Evolutionary conservation across 2,329 filamentous ascomycete species (phyloP).

Genomic region (Fusarium mangiferae): DNA sequence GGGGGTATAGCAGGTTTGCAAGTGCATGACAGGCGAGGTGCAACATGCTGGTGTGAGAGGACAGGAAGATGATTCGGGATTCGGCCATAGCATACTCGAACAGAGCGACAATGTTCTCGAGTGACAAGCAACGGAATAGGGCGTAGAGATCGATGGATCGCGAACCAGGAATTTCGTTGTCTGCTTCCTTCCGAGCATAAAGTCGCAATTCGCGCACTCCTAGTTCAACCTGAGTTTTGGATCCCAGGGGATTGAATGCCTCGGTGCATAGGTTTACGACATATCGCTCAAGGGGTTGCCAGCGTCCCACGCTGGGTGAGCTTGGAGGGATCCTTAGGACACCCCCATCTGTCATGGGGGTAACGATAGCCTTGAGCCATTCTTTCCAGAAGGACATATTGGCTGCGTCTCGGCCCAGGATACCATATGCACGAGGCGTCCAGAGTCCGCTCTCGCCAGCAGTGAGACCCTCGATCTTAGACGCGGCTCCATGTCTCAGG

Average conservation of each 20-base stretch:
- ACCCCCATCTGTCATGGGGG: constrained; percentile 92
- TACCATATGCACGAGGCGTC: constrained; percentile 93
- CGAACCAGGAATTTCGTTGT: constrained; percentile 92
- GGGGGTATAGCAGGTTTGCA: constrained; percentile 84
- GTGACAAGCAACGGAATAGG: constrained; percentile 87
- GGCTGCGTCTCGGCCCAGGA: constrained; percentile 84
- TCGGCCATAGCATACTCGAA: constrained; percentile 95
- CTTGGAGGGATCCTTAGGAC: constrained; percentile 85
- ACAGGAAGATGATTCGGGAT: constrained; percentile 94
- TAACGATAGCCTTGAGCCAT: constrained; percentile 92
- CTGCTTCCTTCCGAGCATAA: constrained; percentile 91
- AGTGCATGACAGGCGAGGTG: constrained; percentile 92
- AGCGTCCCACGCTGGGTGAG: constrained; percentile 90
- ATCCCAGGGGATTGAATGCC: constrained; percentile 89
- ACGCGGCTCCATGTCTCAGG: constrained; percentile 91
- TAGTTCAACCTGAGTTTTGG: constrained; percentile 95
- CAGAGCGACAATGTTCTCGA: constrained; percentile 90
- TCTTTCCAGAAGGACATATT: constrained; percentile 98
- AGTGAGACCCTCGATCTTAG: constrained; percentile 96
- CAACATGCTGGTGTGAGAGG: constrained; percentile 95
- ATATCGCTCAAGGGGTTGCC: constrained; percentile 96
- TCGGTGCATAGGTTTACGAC: constrained; percentile 97
- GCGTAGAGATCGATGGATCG: constrained; percentile 93
- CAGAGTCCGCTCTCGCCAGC: constrained; percentile 95
- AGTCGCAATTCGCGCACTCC: constrained; percentile 88